Evolutionary conservation across 2,329 filamentous ascomycete species (phyloP).

Genomic region (Cytospora leucostoma): DNA sequence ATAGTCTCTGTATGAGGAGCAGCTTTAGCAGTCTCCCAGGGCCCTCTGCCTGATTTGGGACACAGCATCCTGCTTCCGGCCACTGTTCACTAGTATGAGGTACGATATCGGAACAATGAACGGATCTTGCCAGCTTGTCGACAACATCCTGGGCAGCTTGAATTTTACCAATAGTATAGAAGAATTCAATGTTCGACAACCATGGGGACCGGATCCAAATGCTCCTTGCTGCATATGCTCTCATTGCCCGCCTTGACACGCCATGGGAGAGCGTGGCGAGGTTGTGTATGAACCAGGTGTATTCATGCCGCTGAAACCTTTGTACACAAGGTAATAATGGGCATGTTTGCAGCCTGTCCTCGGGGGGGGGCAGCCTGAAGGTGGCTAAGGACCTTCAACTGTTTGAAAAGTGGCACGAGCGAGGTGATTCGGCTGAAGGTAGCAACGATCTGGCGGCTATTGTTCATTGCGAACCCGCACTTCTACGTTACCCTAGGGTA

Average conservation of each 20-base stretch:
- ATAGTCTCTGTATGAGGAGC: no score
- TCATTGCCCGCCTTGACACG: neutral
- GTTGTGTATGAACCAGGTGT: neutral
- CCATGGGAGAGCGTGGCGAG: neutral
- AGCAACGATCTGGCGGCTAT: neutral
- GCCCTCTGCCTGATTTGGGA: no score
- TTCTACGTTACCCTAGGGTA: slow-evolving; percentile 25
- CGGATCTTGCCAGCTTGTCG: no score
- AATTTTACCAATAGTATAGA: no score
- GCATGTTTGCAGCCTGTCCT: slow-evolving; percentile 25
- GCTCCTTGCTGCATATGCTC: neutral
- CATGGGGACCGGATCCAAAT: neutral
- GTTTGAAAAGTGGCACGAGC: slow-evolving; percentile 30
- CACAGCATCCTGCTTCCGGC: no score
- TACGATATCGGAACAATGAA: no score
- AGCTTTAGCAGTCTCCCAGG: no score
- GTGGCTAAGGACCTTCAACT: slow-evolving; percentile 28
- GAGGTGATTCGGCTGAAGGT: slow-evolving; percentile 15
- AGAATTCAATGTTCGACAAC: no score
- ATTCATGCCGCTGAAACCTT: neutral
- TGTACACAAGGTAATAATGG: no score
- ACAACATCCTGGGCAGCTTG: no score
- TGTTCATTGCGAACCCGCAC: slow-evolving; percentile 27
- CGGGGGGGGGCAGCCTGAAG: slow-evolving; percentile 28
- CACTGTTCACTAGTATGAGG: no score